Evolutionary conservation across 2,329 filamentous ascomycete species (phyloP).

Genomic region (Pseudocercospora fijiensis): DNA sequence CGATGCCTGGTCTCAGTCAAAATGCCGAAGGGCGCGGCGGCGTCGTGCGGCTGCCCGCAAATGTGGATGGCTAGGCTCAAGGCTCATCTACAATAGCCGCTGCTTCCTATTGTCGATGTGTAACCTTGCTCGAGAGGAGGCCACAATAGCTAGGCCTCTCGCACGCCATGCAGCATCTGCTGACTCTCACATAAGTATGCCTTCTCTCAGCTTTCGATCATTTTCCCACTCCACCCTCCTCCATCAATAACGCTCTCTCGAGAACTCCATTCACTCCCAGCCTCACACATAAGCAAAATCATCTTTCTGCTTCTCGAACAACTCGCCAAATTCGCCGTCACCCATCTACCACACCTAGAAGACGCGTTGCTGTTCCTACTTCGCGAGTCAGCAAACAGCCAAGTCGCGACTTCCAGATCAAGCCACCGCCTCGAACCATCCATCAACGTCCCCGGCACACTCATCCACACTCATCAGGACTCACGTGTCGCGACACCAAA

Average conservation of each 20-base stretch:
- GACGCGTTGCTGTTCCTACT: slow-evolving; percentile 7
- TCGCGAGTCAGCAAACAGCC: slow-evolving; percentile 16
- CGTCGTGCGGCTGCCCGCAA: not conserved
- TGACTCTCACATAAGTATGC: slow-evolving; percentile 10
- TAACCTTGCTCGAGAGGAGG: slow-evolving; percentile 7
- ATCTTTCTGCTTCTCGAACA: slow-evolving; percentile 7
- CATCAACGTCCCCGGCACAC: not conserved
- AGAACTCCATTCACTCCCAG: slow-evolving; percentile 5
- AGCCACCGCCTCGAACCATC: slow-evolving; percentile 13
- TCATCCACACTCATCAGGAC: slow-evolving; percentile 9
- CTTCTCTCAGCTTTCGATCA: not conserved
- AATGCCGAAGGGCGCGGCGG: slow-evolving; percentile 4
- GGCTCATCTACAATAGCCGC: slow-evolving; percentile 9
- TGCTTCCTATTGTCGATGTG: slow-evolving; percentile 14
- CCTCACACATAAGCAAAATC: not conserved
- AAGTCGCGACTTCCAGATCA: slow-evolving; percentile 15
- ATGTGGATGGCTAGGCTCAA: slow-evolving; percentile 1
- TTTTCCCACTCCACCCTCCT: not conserved
- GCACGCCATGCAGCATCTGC: not conserved
- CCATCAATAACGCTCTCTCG: slow-evolving; percentile 7
- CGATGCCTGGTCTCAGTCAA: not conserved
- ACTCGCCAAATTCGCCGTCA: slow-evolving; percentile 8
- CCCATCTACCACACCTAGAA: not conserved
- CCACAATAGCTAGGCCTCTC: slow-evolving; percentile 11
- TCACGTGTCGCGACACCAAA: slow-evolving; percentile 3